Evolutionary conservation across 106 monocot species (phyloP), one percentile per base, ranked within the genome.

Genomic region (Iris macrosiphon): DNA sequence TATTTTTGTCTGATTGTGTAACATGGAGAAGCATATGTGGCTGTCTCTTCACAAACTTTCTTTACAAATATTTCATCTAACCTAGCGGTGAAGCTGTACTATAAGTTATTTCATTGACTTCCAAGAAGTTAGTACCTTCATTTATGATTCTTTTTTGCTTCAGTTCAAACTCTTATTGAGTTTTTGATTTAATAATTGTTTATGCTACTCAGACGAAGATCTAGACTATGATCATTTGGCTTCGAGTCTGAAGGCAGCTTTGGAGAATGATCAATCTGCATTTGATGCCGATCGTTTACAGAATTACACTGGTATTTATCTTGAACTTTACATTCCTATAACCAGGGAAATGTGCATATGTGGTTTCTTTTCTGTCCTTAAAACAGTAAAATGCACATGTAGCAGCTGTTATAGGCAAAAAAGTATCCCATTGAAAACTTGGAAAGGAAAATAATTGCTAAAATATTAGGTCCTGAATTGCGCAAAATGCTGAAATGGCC

Each of bases 201-300:
- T 29, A n/a, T 63, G 20, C 25, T 6, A 65, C n/a, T 31, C 72
- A 89, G 89, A 98, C 52, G 68, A 90, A 60, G 96, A 98, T 29
- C 52, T 98, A 51, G 72, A 52, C 57, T 98, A 98, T 68, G 90
- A 98, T 50, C 69, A 86, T 68, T 72, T 98, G 17, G 96, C 96
- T 52, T 50, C 64, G 47, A 90, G 90, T 24, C 70, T 98, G 21
- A 90, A 90, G 69, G 55, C 38, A 63, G 86, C 96, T 49, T 52
- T 98, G 48, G 60, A 74, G 52, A 57, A 72, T 60, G 90, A 98
- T 52, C 72, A 59, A 23, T 64, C 73, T 55, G 80, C 80, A 11
- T 72, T 98, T 55, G 83, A 98, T 80, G 90, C 96, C 31, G 75
- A 78, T 59, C 86, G 86, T 67, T 72, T 98, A 49, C 85, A 90